These are phyloP conservation scores for Forsythia viridissima DNA, from an alignment of 257 asterid genomes.

Conservation along the genomic window DNA sequence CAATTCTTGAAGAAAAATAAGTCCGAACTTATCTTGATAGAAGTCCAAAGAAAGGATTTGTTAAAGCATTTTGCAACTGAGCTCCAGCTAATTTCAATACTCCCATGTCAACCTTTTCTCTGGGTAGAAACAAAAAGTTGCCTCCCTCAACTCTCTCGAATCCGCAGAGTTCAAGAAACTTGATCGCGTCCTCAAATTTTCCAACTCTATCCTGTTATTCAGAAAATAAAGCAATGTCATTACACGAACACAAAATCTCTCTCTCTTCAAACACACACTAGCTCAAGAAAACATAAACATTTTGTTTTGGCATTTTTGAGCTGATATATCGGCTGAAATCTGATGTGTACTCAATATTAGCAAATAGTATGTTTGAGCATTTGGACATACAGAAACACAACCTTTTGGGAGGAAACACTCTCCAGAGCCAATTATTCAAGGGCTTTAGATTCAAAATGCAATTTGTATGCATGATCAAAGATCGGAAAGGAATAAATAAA, in stretches of 20 bases:
- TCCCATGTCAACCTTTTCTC: constrained; percentile 46
- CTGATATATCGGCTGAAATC: not conserved
- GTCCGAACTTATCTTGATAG: constrained; percentile 30
- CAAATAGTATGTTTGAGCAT: not conserved
- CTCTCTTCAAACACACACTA: not conserved
- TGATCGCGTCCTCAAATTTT: constrained; percentile 48
- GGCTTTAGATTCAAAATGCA: not conserved
- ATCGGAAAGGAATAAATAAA: not conserved
- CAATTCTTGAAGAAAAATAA: not conserved
- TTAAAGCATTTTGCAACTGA: constrained; percentile 56
- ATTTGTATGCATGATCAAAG: not conserved
- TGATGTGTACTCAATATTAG: not conserved
- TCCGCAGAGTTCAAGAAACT: constrained; percentile 73
- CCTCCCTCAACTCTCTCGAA: constrained; percentile 60
- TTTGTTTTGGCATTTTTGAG: not conserved
- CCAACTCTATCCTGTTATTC: constrained; percentile 69
- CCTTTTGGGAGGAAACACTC: not conserved
- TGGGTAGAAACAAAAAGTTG: constrained; percentile 41
- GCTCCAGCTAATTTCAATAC: constrained; percentile 44
- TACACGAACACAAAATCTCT: no score
- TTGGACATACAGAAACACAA: not conserved
- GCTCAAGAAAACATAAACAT: not conserved
- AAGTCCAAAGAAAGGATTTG: constrained; percentile 77
- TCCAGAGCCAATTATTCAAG: not conserved
- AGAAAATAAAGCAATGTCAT: not conserved